Evolutionary conservation across 2,329 filamentous ascomycete genomes (phyloP).

Genomic region (Aspergillus fumigatiaffinis): DNA sequence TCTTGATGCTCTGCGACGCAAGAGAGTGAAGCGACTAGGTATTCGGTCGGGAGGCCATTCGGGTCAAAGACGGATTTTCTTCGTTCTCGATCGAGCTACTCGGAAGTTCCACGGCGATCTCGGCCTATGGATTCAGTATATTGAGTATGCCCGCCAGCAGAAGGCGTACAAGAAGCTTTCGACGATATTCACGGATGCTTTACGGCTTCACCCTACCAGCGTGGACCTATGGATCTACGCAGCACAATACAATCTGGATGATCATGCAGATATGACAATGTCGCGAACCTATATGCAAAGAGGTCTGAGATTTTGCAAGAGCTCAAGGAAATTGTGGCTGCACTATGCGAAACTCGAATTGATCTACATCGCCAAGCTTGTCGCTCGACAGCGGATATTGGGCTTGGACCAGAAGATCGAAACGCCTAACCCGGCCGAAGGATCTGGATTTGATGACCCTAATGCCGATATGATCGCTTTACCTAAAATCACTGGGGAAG

Average conservation of each 20-base stretch:
- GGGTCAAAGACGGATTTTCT: slow-evolving; percentile 79
- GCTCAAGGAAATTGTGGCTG: slow-evolving; percentile 70
- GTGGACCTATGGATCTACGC: slow-evolving; percentile 79
- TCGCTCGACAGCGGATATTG: slow-evolving; percentile 65
- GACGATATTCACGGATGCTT: slow-evolving; percentile 60
- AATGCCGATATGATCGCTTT: slow-evolving; percentile 56
- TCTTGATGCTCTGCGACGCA: slow-evolving; percentile 69
- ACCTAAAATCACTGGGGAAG: slow-evolving; percentile 58
- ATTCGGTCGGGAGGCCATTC: slow-evolving; percentile 68
- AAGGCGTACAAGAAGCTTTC: slow-evolving; percentile 60
- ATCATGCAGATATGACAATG: slow-evolving; percentile 79
- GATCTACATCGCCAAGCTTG: slow-evolving; percentile 82
- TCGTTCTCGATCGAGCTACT: slow-evolving; percentile 82
- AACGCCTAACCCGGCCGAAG: slow-evolving; percentile 36
- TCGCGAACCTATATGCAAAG: slow-evolving; percentile 84
- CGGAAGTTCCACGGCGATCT: slow-evolving; percentile 78
- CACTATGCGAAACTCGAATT: slow-evolving; percentile 91
- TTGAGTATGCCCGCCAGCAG: slow-evolving; percentile 70
- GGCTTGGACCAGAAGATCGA: slow-evolving; percentile 52
- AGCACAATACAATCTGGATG: slow-evolving; percentile 72
- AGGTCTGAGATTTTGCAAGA: slow-evolving; percentile 83
- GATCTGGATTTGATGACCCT: slow-evolving; percentile 37
- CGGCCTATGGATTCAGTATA: slow-evolving; percentile 83
- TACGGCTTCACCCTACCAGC: slow-evolving; percentile 82
- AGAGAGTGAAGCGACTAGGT: slow-evolving; percentile 75